Evolutionary conservation across 106 monocot species (phyloP).

Genomic region (Acanthochlamys bracteata): DNA sequence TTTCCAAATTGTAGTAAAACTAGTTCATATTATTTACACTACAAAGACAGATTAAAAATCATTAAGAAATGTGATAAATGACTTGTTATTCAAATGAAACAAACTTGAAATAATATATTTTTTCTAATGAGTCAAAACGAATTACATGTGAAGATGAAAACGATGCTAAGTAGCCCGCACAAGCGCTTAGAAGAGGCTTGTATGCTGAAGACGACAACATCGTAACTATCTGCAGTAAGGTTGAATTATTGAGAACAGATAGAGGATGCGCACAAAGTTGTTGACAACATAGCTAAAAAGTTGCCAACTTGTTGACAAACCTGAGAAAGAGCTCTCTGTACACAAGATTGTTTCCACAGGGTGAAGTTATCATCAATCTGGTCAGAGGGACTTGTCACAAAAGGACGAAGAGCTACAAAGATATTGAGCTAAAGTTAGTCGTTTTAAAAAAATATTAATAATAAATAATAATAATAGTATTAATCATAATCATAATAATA

Average conservation of each 20-base stretch:
- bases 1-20: neutral
- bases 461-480: neutral
- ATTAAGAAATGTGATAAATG: neutral
- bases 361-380: conserved; percentile 68
- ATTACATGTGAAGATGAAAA: conserved; percentile 73
- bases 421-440: neutral
- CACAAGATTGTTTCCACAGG: conserved; percentile 67
- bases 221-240: conserved; percentile 57
- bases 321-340: conserved; percentile 76
- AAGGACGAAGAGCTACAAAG: conserved; percentile 76
- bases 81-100: too few species aligned
- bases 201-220: conserved; percentile 57
- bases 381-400: conserved; percentile 31
- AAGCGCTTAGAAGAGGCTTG: conserved; percentile 64
- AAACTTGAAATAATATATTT: too few species aligned
- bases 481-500: conserved; percentile 1
- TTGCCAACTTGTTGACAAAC: conserved; percentile 17
- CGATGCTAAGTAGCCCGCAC: conserved; percentile 84
- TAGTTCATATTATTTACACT: neutral
- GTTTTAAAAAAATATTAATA: too few species aligned
- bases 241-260: neutral
- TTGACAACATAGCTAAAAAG: too few species aligned
- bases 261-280: conserved; percentile 4
- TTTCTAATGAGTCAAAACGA: too few species aligned
- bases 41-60: neutral